Conservation (phyloP, 805 yeast genomes). For the Metschnikowia shivogae region DNA sequence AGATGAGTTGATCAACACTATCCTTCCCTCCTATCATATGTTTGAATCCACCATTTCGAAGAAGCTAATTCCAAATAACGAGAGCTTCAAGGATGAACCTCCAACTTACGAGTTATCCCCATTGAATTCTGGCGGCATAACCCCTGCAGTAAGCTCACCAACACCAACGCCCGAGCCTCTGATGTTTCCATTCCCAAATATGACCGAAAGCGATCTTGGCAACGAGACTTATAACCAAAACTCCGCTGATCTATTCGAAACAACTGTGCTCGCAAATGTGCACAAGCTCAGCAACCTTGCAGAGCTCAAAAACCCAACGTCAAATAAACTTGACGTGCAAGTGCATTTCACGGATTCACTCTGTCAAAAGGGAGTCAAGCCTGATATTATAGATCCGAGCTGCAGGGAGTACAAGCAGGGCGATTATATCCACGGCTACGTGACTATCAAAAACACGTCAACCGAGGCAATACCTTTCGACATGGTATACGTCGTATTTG, state of each 20-base stretch:
- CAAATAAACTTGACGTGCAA: conserved; percentile 28
- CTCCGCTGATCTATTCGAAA: conserved; percentile 28
- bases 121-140: conserved; percentile 16
- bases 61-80: conserved; percentile 33
- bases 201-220: conserved; percentile 3
- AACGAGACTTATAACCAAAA: conserved; percentile 13
- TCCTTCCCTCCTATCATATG: conserved; percentile 44
- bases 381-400: conserved; percentile 30
- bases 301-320: conserved; percentile 17
- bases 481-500: conserved; percentile 43
- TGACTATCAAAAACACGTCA: conserved; percentile 32
- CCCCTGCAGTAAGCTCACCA: conserved; percentile 11
- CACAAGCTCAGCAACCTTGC: conserved; percentile 35
- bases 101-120: conserved; percentile 31
- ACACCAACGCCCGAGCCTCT: conserved; percentile 4
- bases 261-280: conserved; percentile 40
- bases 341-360: conserved; percentile 36
- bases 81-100: conserved; percentile 38
- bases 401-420: conserved; percentile 36
- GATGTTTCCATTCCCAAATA: conserved; percentile 15
- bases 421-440: conserved; percentile 42
- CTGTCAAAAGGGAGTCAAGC: conserved; percentile 37
- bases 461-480: conserved; percentile 35
- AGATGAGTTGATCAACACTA: conserved; percentile 29
- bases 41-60: conserved; percentile 40